Evolutionary conservation across 257 asterid genomes (phyloP).

Genomic region (Nicotiana tabacum): DNA sequence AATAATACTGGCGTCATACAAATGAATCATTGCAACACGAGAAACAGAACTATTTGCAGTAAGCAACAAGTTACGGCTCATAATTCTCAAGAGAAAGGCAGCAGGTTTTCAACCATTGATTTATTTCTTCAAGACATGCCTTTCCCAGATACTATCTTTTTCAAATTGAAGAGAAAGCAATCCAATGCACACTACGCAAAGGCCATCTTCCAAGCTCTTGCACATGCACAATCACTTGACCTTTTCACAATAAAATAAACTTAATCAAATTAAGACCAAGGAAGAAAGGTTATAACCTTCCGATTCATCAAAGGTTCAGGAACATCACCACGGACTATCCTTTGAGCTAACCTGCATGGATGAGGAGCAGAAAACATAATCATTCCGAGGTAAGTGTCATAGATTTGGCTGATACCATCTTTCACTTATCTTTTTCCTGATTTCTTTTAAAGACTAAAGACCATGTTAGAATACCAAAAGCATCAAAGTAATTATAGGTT

Average conservation of each 20-base stretch:
- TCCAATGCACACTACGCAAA: neutral
- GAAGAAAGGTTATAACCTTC: constrained; percentile 42
- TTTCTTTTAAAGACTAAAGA: neutral
- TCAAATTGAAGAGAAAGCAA: neutral
- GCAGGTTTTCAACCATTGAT: neutral
- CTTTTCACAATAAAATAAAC: neutral
- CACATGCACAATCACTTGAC: neutral
- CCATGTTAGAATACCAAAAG: neutral
- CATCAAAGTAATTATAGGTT: neutral
- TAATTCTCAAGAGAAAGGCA: neutral
- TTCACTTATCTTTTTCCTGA: neutral
- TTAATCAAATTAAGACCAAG: neutral
- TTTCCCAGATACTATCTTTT: neutral
- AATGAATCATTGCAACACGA: neutral
- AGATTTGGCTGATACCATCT: constrained; percentile 7
- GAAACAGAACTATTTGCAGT: neutral
- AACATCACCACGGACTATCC: constrained; percentile 93
- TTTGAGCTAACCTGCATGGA: constrained; percentile 71
- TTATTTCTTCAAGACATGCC: neutral
- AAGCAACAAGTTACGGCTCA: neutral
- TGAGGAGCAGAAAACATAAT: neutral
- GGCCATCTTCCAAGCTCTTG: neutral
- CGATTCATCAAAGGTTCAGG: constrained; percentile 90
- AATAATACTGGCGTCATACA: neutral
- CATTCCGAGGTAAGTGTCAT: neutral